phyloP scores from a whole-genome alignment of 495 filamentous ascomycete species.

The Podospora australis region DNA sequence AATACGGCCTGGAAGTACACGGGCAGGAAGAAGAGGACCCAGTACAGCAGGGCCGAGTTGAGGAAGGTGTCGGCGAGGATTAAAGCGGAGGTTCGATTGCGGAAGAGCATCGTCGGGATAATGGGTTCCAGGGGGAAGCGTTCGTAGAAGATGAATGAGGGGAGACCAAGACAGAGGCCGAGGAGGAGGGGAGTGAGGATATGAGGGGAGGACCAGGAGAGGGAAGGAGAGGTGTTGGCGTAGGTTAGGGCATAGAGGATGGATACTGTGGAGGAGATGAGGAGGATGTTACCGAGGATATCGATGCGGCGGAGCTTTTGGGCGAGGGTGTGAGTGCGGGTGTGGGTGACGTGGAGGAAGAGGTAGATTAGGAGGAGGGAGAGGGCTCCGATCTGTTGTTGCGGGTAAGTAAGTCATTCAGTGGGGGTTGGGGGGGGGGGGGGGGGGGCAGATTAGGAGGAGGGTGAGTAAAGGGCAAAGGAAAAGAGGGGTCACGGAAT shows the following conservation, averaged over 20 bases:
- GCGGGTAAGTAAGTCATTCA: background rate
- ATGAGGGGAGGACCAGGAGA: conserved; percentile 23
- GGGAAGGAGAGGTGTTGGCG: conserved; percentile 11
- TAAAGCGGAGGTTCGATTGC: conserved; percentile 24
- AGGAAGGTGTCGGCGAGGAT: conserved; percentile 20
- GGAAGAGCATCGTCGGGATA: conserved; percentile 23
- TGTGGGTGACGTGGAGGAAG: conserved; percentile 25
- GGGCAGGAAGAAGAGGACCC: conserved; percentile 40
- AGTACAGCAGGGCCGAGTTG: conserved; percentile 20
- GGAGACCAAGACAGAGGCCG: conserved; percentile 16
- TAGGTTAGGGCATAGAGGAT: conserved; percentile 22
- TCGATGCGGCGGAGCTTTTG: conserved; percentile 24
- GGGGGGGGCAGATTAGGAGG: background rate
- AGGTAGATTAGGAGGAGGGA: conserved; percentile 22
- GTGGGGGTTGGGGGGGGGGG: background rate
- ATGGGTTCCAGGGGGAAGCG: conserved; percentile 17
- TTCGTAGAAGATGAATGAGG: conserved; percentile 21
- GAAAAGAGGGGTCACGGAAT: no score
- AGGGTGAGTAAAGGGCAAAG: background rate
- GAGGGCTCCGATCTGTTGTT: conserved; percentile 15
- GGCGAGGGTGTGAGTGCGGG: conserved; percentile 8
- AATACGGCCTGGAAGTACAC: conserved; percentile 44
- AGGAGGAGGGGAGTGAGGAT: conserved; percentile 22
- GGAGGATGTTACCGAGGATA: conserved; percentile 23
- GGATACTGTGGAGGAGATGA: conserved; percentile 21